These are phyloP conservation scores for Extremus antarcticus DNA, from an alignment of 495 filamentous ascomycete genomes.

Conservation along the genomic window DNA sequence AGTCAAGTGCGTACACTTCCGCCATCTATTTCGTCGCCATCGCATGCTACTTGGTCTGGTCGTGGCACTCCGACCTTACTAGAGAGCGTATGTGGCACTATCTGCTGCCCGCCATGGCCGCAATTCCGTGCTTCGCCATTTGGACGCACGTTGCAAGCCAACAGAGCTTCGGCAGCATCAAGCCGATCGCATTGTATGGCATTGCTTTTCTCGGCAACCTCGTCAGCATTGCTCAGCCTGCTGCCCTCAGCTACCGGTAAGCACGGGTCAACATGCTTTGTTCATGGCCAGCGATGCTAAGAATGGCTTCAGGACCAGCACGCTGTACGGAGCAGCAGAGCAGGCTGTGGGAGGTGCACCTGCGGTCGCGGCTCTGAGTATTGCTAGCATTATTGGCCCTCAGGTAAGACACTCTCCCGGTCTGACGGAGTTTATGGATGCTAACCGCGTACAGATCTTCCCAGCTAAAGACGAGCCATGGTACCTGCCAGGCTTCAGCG, in stretches of 20 bases:
- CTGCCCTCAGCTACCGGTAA: conserved; percentile 1
- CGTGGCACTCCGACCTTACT: neutral
- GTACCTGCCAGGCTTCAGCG: conserved; percentile 6
- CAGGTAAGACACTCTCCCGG: no score
- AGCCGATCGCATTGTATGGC: conserved; percentile 6
- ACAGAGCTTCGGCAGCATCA: conserved; percentile 4
- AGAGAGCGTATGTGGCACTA: conserved; percentile 9
- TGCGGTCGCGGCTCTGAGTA: conserved; percentile 6
- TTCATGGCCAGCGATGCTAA: neutral
- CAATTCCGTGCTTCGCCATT: conserved; percentile 6
- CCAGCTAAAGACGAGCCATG: conserved; percentile 2
- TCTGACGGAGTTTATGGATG: no score
- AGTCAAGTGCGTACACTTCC: neutral
- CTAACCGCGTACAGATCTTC: neutral
- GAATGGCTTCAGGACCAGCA: neutral
- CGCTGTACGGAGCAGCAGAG: conserved; percentile 11
- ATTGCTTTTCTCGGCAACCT: conserved; percentile 8
- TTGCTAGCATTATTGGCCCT: conserved; percentile 6
- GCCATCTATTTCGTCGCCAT: neutral
- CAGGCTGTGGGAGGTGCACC: conserved; percentile 13
- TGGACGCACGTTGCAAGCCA: conserved; percentile 14
- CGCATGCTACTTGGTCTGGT: neutral
- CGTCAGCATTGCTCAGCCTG: conserved; percentile 9
- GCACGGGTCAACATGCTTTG: neutral
- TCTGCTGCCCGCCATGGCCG: conserved; percentile 1